Evolutionary conservation across 2,329 filamentous ascomycete genomes (phyloP).

Genomic region (Pyrenophora tritici-repentis): DNA sequence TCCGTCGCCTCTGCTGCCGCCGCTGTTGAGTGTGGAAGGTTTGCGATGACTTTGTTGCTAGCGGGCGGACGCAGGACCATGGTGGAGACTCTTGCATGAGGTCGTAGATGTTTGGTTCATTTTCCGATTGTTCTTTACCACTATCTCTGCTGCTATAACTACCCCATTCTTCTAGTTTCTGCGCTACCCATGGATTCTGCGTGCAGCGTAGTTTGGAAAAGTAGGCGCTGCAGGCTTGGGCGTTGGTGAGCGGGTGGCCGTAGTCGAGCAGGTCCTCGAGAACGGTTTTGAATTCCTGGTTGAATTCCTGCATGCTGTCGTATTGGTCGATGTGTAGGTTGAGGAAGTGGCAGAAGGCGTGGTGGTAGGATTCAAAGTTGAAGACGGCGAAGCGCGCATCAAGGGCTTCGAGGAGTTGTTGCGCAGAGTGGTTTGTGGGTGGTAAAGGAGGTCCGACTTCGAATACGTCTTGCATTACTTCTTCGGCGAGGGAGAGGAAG

Average conservation of each 20-base stretch:
- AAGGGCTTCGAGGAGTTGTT: conserved; percentile 40
- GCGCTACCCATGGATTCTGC: conserved; percentile 45
- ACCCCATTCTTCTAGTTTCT: conserved; percentile 42
- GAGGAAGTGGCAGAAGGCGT: conserved; percentile 46
- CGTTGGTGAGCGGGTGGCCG: conserved; percentile 40
- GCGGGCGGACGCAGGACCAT: conserved; percentile 39
- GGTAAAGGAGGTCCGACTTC: conserved; percentile 43
- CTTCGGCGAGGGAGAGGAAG: conserved; percentile 44
- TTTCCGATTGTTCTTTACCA: too few species aligned
- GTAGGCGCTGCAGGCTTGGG: conserved; percentile 45
- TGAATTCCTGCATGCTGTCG: conserved; percentile 40
- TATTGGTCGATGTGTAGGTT: conserved; percentile 46
- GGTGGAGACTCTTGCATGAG: conserved; percentile 40
- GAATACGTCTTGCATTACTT: conserved; percentile 46
- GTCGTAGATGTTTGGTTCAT: conserved; percentile 27
- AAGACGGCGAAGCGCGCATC: conserved; percentile 36
- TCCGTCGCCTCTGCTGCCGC: too few species aligned
- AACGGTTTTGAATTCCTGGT: conserved; percentile 39
- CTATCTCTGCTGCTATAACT: conserved; percentile 5
- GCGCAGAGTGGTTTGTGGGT: conserved; percentile 37
- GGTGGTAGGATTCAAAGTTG: conserved; percentile 44
- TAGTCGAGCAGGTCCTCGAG: conserved; percentile 43
- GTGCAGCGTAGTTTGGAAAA: conserved; percentile 46
- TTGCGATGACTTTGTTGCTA: conserved; percentile 26
- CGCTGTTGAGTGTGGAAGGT: conserved; percentile 18